Conservation (phyloP, 768 basidiomycete genomes). For the Lactifluus subvellereus region DNA sequence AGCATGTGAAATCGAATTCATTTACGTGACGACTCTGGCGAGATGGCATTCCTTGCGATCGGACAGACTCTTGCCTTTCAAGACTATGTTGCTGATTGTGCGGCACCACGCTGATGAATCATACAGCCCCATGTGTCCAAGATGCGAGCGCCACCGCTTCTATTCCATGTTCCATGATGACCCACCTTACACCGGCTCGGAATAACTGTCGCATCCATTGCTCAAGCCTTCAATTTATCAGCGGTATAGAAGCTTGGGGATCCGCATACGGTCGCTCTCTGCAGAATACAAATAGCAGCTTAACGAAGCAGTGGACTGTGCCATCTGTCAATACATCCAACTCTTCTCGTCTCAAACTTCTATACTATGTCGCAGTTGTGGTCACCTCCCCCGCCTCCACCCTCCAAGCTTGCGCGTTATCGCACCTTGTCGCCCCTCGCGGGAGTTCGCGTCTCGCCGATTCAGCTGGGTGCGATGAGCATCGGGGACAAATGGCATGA, state of each 20-base stretch:
- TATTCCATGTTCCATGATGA: too few species aligned
- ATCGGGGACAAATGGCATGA: constrained; percentile 36
- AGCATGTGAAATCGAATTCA: too few species aligned
- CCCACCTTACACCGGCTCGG: too few species aligned
- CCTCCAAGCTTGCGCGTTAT: constrained; percentile 29
- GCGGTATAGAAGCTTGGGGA: too few species aligned
- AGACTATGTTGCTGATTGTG: too few species aligned
- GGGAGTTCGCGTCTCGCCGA: constrained; percentile 35
- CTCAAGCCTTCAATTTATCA: neutral
- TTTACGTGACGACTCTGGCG: too few species aligned
- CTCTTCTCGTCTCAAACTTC: neutral
- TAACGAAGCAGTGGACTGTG: neutral
- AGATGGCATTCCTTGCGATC: too few species aligned
- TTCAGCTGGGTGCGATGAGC: constrained; percentile 36
- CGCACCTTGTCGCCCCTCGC: constrained; percentile 33
- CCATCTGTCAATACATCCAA: neutral
- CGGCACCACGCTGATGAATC: too few species aligned
- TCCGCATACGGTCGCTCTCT: too few species aligned
- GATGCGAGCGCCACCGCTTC: too few species aligned
- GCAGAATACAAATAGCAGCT: neutral
- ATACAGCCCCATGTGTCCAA: too few species aligned
- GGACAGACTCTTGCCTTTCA: too few species aligned
- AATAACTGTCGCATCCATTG: neutral
- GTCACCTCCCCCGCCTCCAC: constrained; percentile 17
- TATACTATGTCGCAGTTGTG: neutral